These are phyloP conservation scores for Kluyveromyces siamensis DNA, from an alignment of 805 yeast species.

Conservation along the genomic window DNA sequence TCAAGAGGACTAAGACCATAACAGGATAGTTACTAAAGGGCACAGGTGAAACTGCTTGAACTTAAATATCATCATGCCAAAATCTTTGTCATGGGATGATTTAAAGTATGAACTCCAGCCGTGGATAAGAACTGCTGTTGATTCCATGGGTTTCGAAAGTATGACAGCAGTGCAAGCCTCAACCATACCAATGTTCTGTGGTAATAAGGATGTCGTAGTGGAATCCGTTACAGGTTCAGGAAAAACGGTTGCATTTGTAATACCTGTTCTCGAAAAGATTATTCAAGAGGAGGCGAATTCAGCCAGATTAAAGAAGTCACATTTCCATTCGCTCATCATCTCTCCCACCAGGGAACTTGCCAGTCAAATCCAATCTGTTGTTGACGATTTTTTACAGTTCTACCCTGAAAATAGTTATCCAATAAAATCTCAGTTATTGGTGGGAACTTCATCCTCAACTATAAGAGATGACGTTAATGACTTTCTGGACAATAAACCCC, in stretches of 20 bases:
- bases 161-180: slow-evolving; percentile 99
- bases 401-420: slow-evolving; percentile 38
- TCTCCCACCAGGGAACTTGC: slow-evolving; percentile 65
- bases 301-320: slow-evolving; percentile 43
- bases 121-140: slow-evolving; percentile 62
- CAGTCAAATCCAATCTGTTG: slow-evolving; percentile 59
- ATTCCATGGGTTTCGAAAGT: slow-evolving; percentile 60
- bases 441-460: slow-evolving; percentile 43
- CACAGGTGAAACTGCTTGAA: not conserved
- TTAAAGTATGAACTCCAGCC: slow-evolving; percentile 46
- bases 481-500: slow-evolving; percentile 51
- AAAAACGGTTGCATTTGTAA: slow-evolving; percentile 83
- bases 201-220: slow-evolving; percentile 89
- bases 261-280: slow-evolving; percentile 72
- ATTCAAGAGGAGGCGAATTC: slow-evolving; percentile 27
- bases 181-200: slow-evolving; percentile 73
- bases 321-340: slow-evolving; percentile 60
- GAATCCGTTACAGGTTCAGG: slow-evolving; percentile 98
- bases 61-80: slow-evolving; percentile 14
- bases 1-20: too few relatives aligned
- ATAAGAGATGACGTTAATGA: slow-evolving; percentile 63
- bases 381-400: slow-evolving; percentile 47
- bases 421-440: slow-evolving; percentile 51
- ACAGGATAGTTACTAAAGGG: not conserved
- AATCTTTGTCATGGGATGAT: slow-evolving; percentile 55